Base-by-base conservation (phyloP, 176 grass and related monocot species). In the Carex pumila region DNA sequence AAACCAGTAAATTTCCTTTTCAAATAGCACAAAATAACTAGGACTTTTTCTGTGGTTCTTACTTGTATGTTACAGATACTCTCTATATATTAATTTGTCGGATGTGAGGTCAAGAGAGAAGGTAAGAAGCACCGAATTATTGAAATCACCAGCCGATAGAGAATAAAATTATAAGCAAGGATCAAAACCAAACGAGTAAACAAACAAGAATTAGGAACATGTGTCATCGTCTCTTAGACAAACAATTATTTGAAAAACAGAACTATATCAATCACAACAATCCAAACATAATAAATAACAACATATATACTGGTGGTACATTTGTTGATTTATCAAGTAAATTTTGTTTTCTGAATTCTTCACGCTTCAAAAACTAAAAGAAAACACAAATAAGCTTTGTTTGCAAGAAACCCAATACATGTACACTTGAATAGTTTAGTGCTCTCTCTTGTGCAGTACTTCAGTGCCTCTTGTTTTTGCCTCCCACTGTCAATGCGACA, bases 401-500 rank as follows among this genome's bases (percentile, higher is more conserved):
- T 76, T 54, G 15, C 39, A 36, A 1, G 15, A 54, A 53, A 29
- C 29, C 3, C 11, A 25, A 76, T 55, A 25, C 22, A 76, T 7
- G 4, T n/a, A 47, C 17, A 75, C 5, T 9, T 9, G 18, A 76
- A 76, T 17, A 76, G 47, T 55, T 75, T 13, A 77, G 12, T 55
- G 72, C 5, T 31, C 30, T 76, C 12, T 76, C 12, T 31, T 12
- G 12, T 55, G 55, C 30, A 76, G 25, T 89, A 90, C 49, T 55
- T 76, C 15, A 76, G 25, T 89, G 92, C 87, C 92, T 88, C 86
- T 94, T 89, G 15, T 98, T 98, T 86, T 94, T 93, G 52, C 92
- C 90, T 79, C 94, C 92, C 78, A 94, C 92, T 41, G 84, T 85
- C 50, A 97, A 85, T 22, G 91, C 90, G 12, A 91, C 60, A 56